Base-by-base conservation (phyloP, 371 early-diverging fungal species). In the Phascolomyces articulosus region DNA sequence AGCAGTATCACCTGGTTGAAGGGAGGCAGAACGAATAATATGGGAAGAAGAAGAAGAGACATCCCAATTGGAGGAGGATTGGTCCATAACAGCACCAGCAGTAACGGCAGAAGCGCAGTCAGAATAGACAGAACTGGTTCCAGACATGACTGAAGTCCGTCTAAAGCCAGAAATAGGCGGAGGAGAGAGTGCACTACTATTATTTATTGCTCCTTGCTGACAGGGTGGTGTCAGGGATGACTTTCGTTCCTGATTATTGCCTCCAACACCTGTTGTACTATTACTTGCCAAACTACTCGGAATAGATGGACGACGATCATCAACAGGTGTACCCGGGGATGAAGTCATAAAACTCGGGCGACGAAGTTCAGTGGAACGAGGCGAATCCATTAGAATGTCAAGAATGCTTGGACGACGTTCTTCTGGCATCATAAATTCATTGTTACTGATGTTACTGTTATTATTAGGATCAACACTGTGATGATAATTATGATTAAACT, bases 361-460 rank as follows among this genome's bases (percentile, higher is more conserved):
- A 1, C 63, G 64, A 8, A 31, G 41, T 26, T 70, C 70, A 20
- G 53, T 60, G 4, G 60, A 49, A n/a, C 64, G 49, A 3, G 69
- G 72, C 23, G 72, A 63, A 53, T 78, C 81, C 81, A 81, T 78
- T 26, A 81, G 48, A 53, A 81, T 78, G 62, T 81, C 81, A 10
- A 81, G 62, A 20, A 81, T 81, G 44, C 81, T 81, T 8, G 81
- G 81, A 31, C 81, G 65, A 51, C 81, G 40, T 10, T 69, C 66
- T 24, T 58, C 66, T 11, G 29, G 54, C 20, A 63, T 67, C 57
- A 62, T 44, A 21, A 55, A 4, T 1, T 26, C 62, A 27, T 28
- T 62, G 18, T 53, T 56, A 34, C 34, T 34, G 34, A 34, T 34
- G 11, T 34, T 34, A 34, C 34, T 34, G 34, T 11, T 34, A 11